Evolutionary conservation across 257 asterid genomes (phyloP).

Genomic region (Paulownia fortunei): DNA sequence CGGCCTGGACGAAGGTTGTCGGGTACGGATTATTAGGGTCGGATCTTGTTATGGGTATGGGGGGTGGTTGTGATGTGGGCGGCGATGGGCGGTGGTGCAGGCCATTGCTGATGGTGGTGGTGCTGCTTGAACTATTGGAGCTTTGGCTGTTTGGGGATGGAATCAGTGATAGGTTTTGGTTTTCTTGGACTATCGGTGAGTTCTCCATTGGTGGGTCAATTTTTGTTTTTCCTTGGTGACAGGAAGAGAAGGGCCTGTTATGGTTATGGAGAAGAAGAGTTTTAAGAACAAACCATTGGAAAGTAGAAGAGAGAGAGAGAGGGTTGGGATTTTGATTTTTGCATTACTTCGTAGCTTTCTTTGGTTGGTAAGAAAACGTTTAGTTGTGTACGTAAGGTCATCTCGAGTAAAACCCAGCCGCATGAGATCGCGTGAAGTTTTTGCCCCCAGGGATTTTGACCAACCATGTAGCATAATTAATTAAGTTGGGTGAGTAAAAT

Average conservation of each 20-base stretch:
- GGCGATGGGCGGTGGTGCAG: constrained; percentile 52
- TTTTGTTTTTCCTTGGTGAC: constrained; percentile 36
- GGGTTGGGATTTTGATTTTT: constrained; percentile 38
- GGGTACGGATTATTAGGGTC: constrained; percentile 87
- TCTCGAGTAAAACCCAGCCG: neutral
- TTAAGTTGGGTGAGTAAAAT: neutral
- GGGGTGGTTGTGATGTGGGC: constrained; percentile 36
- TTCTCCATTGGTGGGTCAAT: constrained; percentile 54
- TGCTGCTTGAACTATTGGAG: constrained; percentile 43
- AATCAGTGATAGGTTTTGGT: constrained; percentile 39
- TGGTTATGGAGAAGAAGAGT: constrained; percentile 30
- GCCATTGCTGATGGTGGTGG: constrained; percentile 41
- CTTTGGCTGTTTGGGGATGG: constrained; percentile 42
- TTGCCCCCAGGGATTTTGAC: neutral
- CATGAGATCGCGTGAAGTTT: neutral
- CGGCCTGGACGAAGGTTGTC: constrained; percentile 98
- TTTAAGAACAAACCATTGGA: neutral
- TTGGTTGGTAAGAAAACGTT: constrained; percentile 63
- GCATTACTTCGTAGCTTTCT: constrained; percentile 52
- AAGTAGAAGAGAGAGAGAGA: constrained; percentile 3
- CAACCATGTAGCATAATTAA: neutral
- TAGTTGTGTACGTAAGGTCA: constrained; percentile 33
- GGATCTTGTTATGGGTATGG: constrained; percentile 79
- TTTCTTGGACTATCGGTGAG: constrained; percentile 47
- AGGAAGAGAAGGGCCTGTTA: constrained; percentile 17